Evolutionary conservation across 2,329 filamentous ascomycete species (phyloP), one percentile per base, ranked within the genome.

Genomic region (Celoporthe dispersa): DNA sequence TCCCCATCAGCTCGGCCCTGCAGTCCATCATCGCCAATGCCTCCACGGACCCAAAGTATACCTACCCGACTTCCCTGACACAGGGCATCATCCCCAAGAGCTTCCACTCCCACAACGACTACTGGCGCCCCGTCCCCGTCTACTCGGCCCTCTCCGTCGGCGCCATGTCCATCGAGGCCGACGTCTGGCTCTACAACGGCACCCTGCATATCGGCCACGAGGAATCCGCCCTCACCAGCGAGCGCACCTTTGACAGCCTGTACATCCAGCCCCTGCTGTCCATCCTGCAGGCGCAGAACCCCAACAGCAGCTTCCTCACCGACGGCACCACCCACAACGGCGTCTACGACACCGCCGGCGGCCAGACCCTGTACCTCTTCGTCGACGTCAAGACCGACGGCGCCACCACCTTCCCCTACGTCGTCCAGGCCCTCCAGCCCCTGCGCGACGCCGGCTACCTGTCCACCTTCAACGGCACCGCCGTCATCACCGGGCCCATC

Each of bases 21-120:
- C 64, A 68, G 48, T 59, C 66, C 48, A 66, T 72, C 28, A 67
- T 72, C 37, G 61, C 60, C 14, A 59, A 65, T 37, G 70, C 70
- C 16, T 63, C 61, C 28, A 68, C 62, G 9, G 65, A 68, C 22
- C 70, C 68, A 70, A 75, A 85, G 25, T 77, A 80, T 3, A 81
- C 80, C 77, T 85, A 85, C 67, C 83, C 86, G 1, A 83, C 85
- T 1, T 83, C 86, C 69, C 85, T 88, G 72, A 85, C 86, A 8
- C 81, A 83, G n/a, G 84, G 86, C 64, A 80, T 88, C 25, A 76
- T 81, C 1, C 87, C 88, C 0, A 83, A 90, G 39, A 81, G 82
- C 1, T 90, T 88, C 72, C 90, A 92, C 77, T 90, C 87, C 1
- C 90, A 92, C 76, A 92, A 92, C 73, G 90, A 92, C 78, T 92